These are phyloP conservation scores for Boechera stricta DNA, from an alignment of 345 rosid genomes.

Conservation along the genomic window DNA sequence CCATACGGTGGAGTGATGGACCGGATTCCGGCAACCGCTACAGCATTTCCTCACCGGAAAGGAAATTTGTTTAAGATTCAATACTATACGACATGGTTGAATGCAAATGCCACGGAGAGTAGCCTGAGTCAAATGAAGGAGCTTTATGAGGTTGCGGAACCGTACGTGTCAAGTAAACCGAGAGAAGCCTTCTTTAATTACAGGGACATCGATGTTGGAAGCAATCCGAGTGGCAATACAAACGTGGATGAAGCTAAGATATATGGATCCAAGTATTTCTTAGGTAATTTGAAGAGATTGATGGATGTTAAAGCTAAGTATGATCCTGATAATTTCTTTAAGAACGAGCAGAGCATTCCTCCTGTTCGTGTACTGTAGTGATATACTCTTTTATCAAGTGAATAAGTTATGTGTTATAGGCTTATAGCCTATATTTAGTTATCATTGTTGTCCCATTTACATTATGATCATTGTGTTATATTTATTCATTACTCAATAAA, in stretches of 20 bases:
- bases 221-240: slow-evolving; percentile 26
- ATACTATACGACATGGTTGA: slow-evolving; percentile 47
- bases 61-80: slow-evolving; percentile 58
- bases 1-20: slow-evolving; percentile 72
- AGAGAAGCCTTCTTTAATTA: slow-evolving; percentile 50
- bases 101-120: slow-evolving; percentile 20
- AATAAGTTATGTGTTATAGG: slow-evolving; percentile 12
- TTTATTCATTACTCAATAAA: background rate
- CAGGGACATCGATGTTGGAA: slow-evolving; percentile 48
- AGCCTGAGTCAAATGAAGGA: slow-evolving; percentile 45
- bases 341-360: slow-evolving; percentile 52
- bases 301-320: slow-evolving; percentile 47
- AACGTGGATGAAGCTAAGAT: slow-evolving; percentile 43
- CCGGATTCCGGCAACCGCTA: slow-evolving; percentile 43
- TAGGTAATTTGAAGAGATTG: slow-evolving; percentile 48
- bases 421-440: background rate
- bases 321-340: slow-evolving; percentile 54
- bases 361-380: slow-evolving; percentile 13
- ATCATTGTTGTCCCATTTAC: background rate
- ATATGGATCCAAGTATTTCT: slow-evolving; percentile 53
- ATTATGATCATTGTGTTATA: background rate
- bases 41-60: slow-evolving; percentile 71
- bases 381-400: background rate
- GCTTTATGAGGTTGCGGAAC: slow-evolving; percentile 50
- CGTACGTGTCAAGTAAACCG: slow-evolving; percentile 56